phyloP scores from a whole-genome alignment of 345 rosid species.

The Heritiera littoralis region DNA sequence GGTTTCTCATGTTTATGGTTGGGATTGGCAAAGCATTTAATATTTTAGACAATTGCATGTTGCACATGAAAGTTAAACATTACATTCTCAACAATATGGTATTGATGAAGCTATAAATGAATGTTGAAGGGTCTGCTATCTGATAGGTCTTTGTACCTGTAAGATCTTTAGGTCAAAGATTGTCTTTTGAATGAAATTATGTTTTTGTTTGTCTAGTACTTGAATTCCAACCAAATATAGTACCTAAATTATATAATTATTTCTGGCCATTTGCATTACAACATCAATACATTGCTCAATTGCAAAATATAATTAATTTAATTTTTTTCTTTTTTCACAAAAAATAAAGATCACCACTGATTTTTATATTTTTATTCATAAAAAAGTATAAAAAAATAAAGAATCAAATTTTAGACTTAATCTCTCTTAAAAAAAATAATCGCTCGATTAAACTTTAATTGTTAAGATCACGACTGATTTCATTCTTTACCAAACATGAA shows the following conservation, averaged over 20 bases:
- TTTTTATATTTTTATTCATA: no score
- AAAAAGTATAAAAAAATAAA: no score
- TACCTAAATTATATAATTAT: not conserved
- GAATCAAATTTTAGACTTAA: no score
- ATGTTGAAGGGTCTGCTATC: conserved; percentile 31
- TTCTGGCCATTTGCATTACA: not conserved
- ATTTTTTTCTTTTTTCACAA: not conserved
- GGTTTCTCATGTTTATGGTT: not conserved
- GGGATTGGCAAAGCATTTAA: not conserved
- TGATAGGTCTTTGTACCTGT: conserved; percentile 33
- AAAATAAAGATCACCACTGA: no score
- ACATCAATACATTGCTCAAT: not conserved
- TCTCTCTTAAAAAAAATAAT: no score
- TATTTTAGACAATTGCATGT: conserved; percentile 3
- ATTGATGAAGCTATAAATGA: not conserved
- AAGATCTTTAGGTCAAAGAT: conserved; percentile 67
- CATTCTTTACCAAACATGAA: not conserved
- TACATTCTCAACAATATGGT: not conserved
- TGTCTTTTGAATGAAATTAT: conserved; percentile 34
- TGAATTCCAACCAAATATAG: conserved; percentile 28
- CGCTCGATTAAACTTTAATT: no score
- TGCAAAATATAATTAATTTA: not conserved
- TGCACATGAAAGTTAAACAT: conserved; percentile 4
- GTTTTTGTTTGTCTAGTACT: conserved; percentile 16
- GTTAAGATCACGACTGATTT: not conserved